Base-by-base conservation (phyloP, 305 asterid genomes). In the Stenogyne calaminthoides region DNA sequence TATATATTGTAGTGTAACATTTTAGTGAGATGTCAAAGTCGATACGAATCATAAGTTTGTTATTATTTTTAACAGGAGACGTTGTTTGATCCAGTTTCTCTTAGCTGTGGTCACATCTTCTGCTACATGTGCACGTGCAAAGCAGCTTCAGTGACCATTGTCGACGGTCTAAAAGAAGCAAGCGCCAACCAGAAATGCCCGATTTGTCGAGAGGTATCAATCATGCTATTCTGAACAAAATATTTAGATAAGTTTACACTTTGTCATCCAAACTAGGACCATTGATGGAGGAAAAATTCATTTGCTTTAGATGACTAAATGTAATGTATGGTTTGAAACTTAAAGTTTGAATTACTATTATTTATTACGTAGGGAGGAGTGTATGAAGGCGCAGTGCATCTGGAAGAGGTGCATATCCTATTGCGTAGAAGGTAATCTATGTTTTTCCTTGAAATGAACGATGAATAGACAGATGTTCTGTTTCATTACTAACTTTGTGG, bases 111-210 rank as follows among this genome's bases (percentile, higher is more conserved):
- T 15, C 99, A 95, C 75, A 90, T 90, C 67, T 92, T 92, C 78
- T 92, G 99, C 80, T 92, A 83, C 87, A 77, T 88, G 81, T 95
- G 99, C 61, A 93, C 97, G 3, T 95, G 99, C 84, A 92, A 92
- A 81, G 88, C 97, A 61, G 90, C 87, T 71, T 92, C 97, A 46
- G 99, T 95, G 79, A 88, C 87, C 80, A 64, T 88, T 46, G 91
- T 95, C n/a, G 96, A 95, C 52, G 96, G 98, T 29, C 82, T 95
- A 8, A 71, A 79, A 76, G 89, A 85, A 62, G 95, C 96, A 71
- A 64, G 46, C 63, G 73, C 73, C 16, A 71, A 77, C 12, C 76
- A 76, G 79, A 95, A 88, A 77, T 95, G 98, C 67, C 95, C 99
- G 14, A 85, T 92, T 36, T 95, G 99, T 82, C 93, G 99, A 64